These are phyloP conservation scores for Kwoniella botswanensis DNA, from an alignment of 768 basidiomycete species.

Conservation along the genomic window DNA sequence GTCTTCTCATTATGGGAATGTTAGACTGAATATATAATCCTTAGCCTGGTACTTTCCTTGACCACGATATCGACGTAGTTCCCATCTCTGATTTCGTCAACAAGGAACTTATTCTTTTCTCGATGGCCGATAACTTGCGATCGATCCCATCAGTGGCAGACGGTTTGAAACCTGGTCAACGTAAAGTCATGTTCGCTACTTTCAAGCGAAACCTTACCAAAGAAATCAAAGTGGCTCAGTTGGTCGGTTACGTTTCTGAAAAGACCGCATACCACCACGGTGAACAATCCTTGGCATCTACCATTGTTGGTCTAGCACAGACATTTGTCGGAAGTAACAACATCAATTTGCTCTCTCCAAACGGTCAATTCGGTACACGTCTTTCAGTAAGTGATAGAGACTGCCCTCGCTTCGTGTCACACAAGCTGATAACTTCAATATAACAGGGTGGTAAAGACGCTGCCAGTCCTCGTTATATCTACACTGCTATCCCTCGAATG, in stretches of 20 bases:
- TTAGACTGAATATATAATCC: constrained; percentile 3
- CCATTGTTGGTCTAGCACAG: constrained; percentile 93
- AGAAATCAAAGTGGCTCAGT: constrained; percentile 92
- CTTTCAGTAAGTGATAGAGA: constrained; percentile 29
- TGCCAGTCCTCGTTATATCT: constrained; percentile 95
- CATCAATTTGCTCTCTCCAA: constrained; percentile 80
- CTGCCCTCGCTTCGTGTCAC: background rate
- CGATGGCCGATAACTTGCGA: constrained; percentile 98
- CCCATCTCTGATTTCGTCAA: constrained; percentile 95
- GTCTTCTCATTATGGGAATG: background rate
- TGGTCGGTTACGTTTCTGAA: constrained; percentile 92
- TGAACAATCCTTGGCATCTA: constrained; percentile 80
- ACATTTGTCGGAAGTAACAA: constrained; percentile 96
- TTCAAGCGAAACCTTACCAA: constrained; percentile 92
- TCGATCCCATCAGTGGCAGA: constrained; percentile 94
- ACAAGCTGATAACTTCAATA: background rate
- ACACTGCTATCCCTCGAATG: constrained; percentile 76
- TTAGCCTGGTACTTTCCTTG: constrained; percentile 89
- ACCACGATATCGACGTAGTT: constrained; percentile 85
- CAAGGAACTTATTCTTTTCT: constrained; percentile 95
- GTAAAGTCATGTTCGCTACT: constrained; percentile 94
- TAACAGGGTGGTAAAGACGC: constrained; percentile 88
- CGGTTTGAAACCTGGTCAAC: constrained; percentile 94
- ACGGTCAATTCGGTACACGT: constrained; percentile 95
- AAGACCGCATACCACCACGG: constrained; percentile 97